Evolutionary conservation across 2,329 filamentous ascomycete genomes (phyloP), one percentile per base, ranked within the genome.

Genomic region (Aspergillus quadricinctus): DNA sequence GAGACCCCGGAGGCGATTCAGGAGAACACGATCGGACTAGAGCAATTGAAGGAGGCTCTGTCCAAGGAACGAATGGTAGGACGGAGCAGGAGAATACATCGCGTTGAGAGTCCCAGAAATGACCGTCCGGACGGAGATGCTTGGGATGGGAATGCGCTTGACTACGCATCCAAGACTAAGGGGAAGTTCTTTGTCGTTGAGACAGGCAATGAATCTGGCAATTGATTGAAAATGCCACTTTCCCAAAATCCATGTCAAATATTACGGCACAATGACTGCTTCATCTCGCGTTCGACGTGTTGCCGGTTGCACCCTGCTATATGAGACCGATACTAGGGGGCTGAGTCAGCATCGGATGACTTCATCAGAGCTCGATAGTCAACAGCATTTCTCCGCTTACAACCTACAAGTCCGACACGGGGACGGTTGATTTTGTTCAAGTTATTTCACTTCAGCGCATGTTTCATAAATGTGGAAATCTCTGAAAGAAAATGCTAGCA

Each of bases 151-250:
- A 82, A 94, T 76, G 85, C 88, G 0, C 71, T 94, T 49, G 81
- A 80, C 1, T 81, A 82, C 53, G 89, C 90, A 0, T 78, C 82
- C 17, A 84, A 82, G 65, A 90, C 80, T 53, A 82, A 82, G 4
- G 89, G 89, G 14, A 83, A 81, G 61, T 95, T 87, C 66, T 93
- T 95, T 64, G 85, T 93, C 7, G 90, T 94, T 2, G 83, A 90
- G 61, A 71, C 68, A 14, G 62, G 64, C 43, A 67, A 57, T 19
- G 55, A 46, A 41, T 9, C 27, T 27, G 17, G n/a, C 35, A 49
- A 43, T 54, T 41, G 17, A 46, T 23, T 14, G 3, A 5, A 19
- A 10, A 11, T 25, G 29, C 2, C 29, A 14, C 29, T 11, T 31
- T 31, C 29, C 11, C 11, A 31, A 31, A 31, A 14, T 4, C 11